phyloP scores from a whole-genome alignment of 2,329 filamentous ascomycete species.

The Phoma sp. region DNA sequence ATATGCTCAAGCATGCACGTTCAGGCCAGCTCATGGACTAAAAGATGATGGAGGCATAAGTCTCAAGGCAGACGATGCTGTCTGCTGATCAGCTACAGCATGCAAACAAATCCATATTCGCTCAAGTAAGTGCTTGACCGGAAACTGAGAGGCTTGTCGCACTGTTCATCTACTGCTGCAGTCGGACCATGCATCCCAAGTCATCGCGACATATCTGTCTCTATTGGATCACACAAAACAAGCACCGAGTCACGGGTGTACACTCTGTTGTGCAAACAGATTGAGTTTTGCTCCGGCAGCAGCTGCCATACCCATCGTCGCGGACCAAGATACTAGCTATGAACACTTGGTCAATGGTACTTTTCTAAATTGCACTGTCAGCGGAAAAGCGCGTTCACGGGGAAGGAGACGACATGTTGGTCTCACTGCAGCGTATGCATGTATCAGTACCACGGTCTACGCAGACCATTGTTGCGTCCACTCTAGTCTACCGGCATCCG shows the following conservation, averaged over 20 bases:
- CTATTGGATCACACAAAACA: not conserved
- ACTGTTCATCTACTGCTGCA: too few relatives aligned
- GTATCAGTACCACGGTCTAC: not conserved
- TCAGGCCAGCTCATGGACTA: conserved; percentile 3
- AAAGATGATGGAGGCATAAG: conserved; percentile 1
- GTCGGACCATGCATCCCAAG: not conserved
- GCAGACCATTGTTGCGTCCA: conserved; percentile 2
- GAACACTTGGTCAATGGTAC: too few relatives aligned
- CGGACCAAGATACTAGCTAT: not conserved
- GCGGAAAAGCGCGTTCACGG: not conserved
- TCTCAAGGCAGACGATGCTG: not conserved
- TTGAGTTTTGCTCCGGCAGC: not conserved
- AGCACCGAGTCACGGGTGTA: not conserved
- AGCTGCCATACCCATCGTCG: not conserved
- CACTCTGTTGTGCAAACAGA: not conserved
- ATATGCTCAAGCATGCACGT: conserved; percentile 5
- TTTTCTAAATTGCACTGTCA: not conserved
- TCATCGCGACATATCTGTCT: not conserved
- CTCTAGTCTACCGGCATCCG: not conserved
- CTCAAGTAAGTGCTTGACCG: not conserved
- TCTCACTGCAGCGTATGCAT: not conserved
- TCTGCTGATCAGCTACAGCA: conserved; percentile 4
- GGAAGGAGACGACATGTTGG: not conserved
- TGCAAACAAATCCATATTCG: not conserved
- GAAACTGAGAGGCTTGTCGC: not conserved